Conservation (phyloP, 495 filamentous ascomycete species). For the Lasiosphaeria miniovina region DNA sequence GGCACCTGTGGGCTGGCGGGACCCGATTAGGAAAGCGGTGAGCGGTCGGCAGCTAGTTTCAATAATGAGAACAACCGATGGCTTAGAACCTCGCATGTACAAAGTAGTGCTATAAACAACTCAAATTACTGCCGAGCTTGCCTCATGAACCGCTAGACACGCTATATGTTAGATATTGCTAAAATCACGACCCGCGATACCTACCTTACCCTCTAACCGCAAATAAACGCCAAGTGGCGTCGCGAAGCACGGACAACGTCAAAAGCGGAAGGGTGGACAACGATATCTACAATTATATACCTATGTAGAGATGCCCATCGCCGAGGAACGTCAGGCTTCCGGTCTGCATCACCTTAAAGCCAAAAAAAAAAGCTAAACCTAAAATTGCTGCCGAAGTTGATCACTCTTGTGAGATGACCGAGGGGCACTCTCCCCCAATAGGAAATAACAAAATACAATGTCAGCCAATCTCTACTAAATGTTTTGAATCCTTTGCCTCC, state of each 20-base stretch:
- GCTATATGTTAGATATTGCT: no score
- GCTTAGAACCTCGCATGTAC: background rate
- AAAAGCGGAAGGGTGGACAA: no score
- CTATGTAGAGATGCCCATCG: no score
- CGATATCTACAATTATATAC: no score
- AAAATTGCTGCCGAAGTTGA: background rate
- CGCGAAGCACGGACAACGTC: no score
- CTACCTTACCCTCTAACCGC: no score
- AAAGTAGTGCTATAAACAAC: background rate
- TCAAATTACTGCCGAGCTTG: background rate
- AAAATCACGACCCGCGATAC: no score
- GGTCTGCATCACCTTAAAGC: no score
- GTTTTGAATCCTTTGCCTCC: conserved; percentile 5
- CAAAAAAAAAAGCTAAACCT: background rate
- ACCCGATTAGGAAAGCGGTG: conserved; percentile 13
- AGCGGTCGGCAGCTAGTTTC: background rate
- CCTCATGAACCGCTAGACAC: background rate
- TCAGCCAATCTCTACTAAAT: background rate
- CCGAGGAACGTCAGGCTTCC: no score
- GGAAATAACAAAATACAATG: conserved; percentile 19
- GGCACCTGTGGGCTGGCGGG: background rate
- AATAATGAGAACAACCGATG: background rate
- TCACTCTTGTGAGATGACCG: conserved; percentile 16
- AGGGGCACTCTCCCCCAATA: conserved; percentile 38
- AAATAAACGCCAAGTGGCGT: no score